Percentiles rank a stretch among this genome's conserved stretches.
These are phyloP conservation scores for Asterochloris sp. DNA, from an alignment of 139 green algal species.

Conservation along the genomic window DNA sequence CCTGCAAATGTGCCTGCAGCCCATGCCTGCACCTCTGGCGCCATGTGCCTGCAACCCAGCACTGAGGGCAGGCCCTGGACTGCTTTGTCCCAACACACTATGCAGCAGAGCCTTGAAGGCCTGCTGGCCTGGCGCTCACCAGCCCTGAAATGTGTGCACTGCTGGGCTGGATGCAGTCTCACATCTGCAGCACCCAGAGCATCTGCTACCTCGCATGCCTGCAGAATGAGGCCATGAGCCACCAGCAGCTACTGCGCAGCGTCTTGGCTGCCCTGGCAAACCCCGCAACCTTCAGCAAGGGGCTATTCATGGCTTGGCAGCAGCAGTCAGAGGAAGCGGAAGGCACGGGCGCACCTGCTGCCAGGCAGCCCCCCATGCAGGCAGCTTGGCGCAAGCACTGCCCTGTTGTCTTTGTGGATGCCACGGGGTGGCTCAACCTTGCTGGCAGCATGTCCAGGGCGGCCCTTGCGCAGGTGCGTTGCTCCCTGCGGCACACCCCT, in stretches of 20 bases:
- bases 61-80: too few species aligned
- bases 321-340: neutral
- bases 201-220: neutral
- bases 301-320: slow-evolving; percentile 36
- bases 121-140: neutral
- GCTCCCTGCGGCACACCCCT: neutral
- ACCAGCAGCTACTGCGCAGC: slow-evolving; percentile 53
- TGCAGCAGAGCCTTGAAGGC: too few species aligned
- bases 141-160: neutral
- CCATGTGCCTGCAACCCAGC: too few species aligned
- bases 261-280: slow-evolving; percentile 47
- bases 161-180: neutral
- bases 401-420: slow-evolving; percentile 58
- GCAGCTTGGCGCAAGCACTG: slow-evolving; percentile 26
- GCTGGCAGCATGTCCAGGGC: slow-evolving; percentile 37
- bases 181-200: neutral
- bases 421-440: slow-evolving; percentile 63
- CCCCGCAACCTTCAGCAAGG: slow-evolving; percentile 35
- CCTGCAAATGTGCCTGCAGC: too few species aligned
- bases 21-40: too few species aligned
- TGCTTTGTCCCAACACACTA: too few species aligned
- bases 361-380: slow-evolving; percentile 20
- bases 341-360: neutral
- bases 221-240: slow-evolving; percentile 45
- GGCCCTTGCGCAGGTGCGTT: slow-evolving; percentile 33